phyloP scores from a whole-genome alignment of 805 yeast species.

The Wickerhamiella sorbophila region DNA sequence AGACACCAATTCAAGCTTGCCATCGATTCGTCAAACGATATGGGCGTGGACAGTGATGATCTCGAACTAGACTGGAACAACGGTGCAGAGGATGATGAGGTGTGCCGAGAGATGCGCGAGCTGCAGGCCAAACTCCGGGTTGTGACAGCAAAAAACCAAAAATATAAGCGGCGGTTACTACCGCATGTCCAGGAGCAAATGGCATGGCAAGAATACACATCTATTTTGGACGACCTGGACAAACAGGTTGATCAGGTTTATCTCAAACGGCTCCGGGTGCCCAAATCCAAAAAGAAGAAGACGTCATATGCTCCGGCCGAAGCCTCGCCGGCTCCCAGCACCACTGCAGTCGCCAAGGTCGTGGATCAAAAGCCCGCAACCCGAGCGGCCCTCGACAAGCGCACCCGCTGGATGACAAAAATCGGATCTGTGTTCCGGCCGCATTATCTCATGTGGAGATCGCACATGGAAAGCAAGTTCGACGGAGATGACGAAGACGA shows the following conservation, averaged over 20 bases:
- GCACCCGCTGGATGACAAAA: slow-evolving; percentile 74
- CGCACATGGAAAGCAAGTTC: slow-evolving; percentile 53
- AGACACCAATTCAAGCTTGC: slow-evolving; percentile 17
- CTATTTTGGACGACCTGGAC: slow-evolving; percentile 83
- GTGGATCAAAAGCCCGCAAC: slow-evolving; percentile 67
- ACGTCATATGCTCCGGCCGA: slow-evolving; percentile 11
- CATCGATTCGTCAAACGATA: slow-evolving; percentile 14
- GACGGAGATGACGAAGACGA: slow-evolving; percentile 31
- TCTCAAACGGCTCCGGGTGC: slow-evolving; percentile 61
- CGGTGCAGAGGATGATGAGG: slow-evolving; percentile 84
- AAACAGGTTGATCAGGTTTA: slow-evolving; percentile 95
- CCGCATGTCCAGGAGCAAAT: slow-evolving; percentile 75
- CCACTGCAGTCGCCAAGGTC: slow-evolving; percentile 28
- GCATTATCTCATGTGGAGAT: slow-evolving; percentile 55
- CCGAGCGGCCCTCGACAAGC: slow-evolving; percentile 67
- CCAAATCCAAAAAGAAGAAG: slow-evolving; percentile 49
- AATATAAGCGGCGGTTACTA: slow-evolving; percentile 46
- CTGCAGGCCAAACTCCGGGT: slow-evolving; percentile 55
- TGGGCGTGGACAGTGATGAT: slow-evolving; percentile 15
- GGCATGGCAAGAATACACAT: slow-evolving; percentile 88
- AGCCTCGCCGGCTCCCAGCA: slow-evolving; percentile 14
- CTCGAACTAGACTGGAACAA: slow-evolving; percentile 55
- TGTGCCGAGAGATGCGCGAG: slow-evolving; percentile 64
- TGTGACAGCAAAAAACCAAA: slow-evolving; percentile 48
- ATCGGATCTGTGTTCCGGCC: slow-evolving; percentile 75